Evolutionary conservation across 116 monocot species (phyloP).

Genomic region (Thalassia testudinum): DNA sequence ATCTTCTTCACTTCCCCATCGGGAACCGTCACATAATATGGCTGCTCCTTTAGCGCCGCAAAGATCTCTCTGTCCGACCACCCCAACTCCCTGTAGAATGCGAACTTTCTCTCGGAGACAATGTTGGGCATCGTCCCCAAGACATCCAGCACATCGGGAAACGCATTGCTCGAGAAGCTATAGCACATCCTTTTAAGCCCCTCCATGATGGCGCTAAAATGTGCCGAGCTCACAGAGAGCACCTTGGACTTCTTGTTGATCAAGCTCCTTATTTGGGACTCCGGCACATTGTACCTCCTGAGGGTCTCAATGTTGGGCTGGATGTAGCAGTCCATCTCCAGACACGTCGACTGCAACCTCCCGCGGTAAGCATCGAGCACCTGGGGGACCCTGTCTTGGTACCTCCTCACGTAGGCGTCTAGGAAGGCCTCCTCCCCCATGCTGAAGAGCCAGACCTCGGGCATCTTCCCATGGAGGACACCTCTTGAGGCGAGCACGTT

Average conservation of each 20-base stretch:
- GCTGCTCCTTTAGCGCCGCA: conserved; percentile 22
- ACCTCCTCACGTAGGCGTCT: conserved; percentile 14
- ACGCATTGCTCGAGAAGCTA: conserved; percentile 5
- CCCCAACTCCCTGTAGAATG: conserved; percentile 27
- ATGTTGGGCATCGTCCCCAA: conserved; percentile 1
- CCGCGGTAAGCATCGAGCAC: conserved; percentile 18
- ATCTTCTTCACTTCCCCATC: conserved; percentile 21
- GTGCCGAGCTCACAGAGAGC: conserved; percentile 1
- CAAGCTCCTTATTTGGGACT: background rate
- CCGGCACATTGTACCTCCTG: conserved; percentile 7
- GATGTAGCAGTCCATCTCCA: conserved; percentile 4
- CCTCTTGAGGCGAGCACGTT: conserved; percentile 17
- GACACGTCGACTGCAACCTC: conserved; percentile 1
- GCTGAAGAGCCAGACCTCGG: background rate
- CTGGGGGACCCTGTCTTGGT: conserved; percentile 9
- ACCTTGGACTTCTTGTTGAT: background rate
- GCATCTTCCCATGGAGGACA: conserved; percentile 1
- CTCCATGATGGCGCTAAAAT: conserved; percentile 2
- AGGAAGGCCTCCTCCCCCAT: conserved; percentile 1
- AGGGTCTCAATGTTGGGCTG: conserved; percentile 16
- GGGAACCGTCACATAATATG: conserved; percentile 23
- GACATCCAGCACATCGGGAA: conserved; percentile 12
- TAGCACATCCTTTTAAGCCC: conserved; percentile 16
- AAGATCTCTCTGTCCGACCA: conserved; percentile 29
- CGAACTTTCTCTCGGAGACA: conserved; percentile 21